Percentiles rank a stretch among this genome's conserved stretches.
Evolutionary conservation across 176 grass and related monocot genomes (phyloP).

Genomic region (Eragrostis nindensis): DNA sequence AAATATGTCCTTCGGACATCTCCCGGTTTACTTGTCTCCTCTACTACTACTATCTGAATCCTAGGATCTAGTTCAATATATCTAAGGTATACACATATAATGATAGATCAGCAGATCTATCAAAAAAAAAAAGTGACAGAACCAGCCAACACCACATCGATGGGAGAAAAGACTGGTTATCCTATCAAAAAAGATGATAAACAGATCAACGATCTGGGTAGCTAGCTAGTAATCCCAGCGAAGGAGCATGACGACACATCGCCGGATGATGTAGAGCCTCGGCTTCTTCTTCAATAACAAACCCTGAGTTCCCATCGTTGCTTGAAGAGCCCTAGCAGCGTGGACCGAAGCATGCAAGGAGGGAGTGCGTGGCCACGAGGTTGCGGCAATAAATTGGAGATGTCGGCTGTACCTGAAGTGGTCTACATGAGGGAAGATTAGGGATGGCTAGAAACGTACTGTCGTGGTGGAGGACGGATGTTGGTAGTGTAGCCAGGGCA

Average conservation of each 20-base stretch:
- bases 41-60: not conserved
- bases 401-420: too few species aligned
- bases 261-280: slow-evolving; percentile 34
- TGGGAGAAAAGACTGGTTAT: slow-evolving; percentile 5
- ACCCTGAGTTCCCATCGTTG: too few species aligned
- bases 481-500: too few species aligned
- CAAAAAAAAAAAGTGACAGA: not conserved
- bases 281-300: too few species aligned
- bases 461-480: too few species aligned
- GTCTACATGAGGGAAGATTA: too few species aligned
- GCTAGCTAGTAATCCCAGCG: slow-evolving; percentile 27
- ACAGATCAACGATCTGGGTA: not conserved
- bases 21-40: not conserved
- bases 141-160: not conserved
- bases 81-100: not conserved
- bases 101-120: slow-evolving; percentile 26
- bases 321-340: too few species aligned
- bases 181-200: not conserved
- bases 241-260: slow-evolving; percentile 36
- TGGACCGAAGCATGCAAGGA: too few species aligned
- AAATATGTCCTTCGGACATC: slow-evolving; percentile 27
- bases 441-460: too few species aligned
- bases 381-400: too few species aligned
- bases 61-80: too few species aligned
- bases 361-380: too few species aligned